Percentiles rank a stretch among this genome's conserved stretches.
Conservation (phyloP, 805 yeast species). For the Lipomyces mesembrius region DNA sequence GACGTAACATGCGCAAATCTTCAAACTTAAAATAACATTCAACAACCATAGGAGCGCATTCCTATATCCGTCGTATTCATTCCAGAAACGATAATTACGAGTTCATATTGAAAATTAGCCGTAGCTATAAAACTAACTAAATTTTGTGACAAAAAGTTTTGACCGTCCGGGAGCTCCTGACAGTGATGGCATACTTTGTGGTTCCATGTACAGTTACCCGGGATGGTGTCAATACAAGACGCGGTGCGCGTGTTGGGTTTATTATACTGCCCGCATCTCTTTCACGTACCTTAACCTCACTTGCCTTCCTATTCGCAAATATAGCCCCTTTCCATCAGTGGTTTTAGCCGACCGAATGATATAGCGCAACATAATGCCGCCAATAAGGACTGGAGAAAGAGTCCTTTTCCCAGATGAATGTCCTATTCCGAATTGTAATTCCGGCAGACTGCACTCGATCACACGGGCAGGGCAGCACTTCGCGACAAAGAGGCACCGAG, state of each 20-base stretch:
- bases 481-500: slow-evolving; percentile 8
- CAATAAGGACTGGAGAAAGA: slow-evolving; percentile 3
- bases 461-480: slow-evolving; percentile 2
- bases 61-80: neutral
- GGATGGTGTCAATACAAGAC: too few species aligned
- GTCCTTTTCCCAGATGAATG: slow-evolving; percentile 5
- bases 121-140: too few species aligned
- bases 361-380: neutral
- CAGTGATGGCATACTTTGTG: too few species aligned
- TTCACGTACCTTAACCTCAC: too few species aligned
- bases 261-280: too few species aligned
- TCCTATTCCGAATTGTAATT: slow-evolving; percentile 5
- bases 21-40: neutral
- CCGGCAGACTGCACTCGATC: slow-evolving; percentile 8
- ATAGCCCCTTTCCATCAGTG: neutral
- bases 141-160: neutral
- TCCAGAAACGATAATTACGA: neutral
- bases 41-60: too few species aligned
- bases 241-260: too few species aligned
- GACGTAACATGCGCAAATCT: neutral
- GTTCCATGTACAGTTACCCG: too few species aligned
- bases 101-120: neutral
- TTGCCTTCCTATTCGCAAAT: neutral
- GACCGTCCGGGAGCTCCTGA: neutral
- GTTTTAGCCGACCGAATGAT: neutral